Conservation (phyloP, 2,329 filamentous ascomycete genomes). For the Diatrype stigma region DNA sequence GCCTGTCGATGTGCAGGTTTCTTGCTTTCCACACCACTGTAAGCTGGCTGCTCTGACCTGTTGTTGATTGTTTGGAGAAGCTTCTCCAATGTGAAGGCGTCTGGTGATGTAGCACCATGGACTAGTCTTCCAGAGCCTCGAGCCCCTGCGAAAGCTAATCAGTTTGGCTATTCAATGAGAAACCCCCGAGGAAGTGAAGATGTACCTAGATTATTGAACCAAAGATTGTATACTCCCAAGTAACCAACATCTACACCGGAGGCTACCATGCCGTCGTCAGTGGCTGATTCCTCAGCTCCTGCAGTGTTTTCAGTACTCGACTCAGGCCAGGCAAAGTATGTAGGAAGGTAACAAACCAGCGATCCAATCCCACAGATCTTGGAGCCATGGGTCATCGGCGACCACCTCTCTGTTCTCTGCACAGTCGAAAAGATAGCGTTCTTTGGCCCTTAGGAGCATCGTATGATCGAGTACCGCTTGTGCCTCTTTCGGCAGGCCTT, state of each 20-base stretch:
- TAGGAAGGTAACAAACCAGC: constrained; percentile 45
- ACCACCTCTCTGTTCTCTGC: constrained; percentile 63
- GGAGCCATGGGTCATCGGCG: constrained; percentile 68
- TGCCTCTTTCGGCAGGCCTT: constrained; percentile 45
- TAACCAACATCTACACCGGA: constrained; percentile 69
- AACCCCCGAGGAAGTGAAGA: constrained; percentile 13
- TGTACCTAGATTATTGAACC: constrained; percentile 64
- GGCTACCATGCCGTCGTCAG: constrained; percentile 66
- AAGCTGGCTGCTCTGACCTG: constrained; percentile 57
- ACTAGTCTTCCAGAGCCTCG: constrained; percentile 45
- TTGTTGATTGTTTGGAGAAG: constrained; percentile 62
- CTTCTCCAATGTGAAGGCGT: constrained; percentile 54
- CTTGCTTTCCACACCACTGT: constrained; percentile 58
- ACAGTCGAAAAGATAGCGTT: constrained; percentile 62
- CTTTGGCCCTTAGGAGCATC: constrained; percentile 57
- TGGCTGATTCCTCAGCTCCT: constrained; percentile 61
- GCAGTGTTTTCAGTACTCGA: constrained; percentile 10
- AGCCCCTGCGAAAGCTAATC: constrained; percentile 34
- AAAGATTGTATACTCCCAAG: constrained; percentile 68
- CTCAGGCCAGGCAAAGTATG: not conserved
- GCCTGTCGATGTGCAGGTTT: constrained; percentile 69
- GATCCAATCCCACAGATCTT: constrained; percentile 75
- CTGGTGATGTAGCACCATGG: constrained; percentile 40
- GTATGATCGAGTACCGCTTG: constrained; percentile 51
- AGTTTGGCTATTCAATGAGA: constrained; percentile 3